Base-by-base conservation (phyloP, 73 alveolate genomes). In the Paramecium tetraurelia region DNA sequence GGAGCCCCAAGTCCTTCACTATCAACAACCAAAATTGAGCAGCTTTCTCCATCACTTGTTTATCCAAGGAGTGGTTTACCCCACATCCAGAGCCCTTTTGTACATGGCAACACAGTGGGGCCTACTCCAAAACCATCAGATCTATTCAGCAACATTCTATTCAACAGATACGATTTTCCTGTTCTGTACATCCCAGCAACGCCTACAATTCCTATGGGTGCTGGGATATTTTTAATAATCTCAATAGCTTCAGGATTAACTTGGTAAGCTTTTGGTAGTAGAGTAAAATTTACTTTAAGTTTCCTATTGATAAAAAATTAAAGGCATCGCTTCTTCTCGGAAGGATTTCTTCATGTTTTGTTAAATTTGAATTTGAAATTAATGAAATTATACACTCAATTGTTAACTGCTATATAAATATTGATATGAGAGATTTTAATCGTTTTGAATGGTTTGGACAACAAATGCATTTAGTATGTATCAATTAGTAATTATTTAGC, bases 161-260 rank as follows among this genome's bases (percentile, higher is more conserved):
- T 98, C 95, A 98, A 97, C 93, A 98, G 96, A 94, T 98, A 98
- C n/a, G 98, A 93, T 93, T 98, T 98, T n/a, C 99, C 99, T 50
- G 99, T 98, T 93, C 99, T 90, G 68, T 98, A 97, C 98, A 98
- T 95, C 10, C 99, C 99, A 63, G 99, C 99, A 12, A 98, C 99
- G 27, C 99, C 98, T 16, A 98, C 96, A 27, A 98, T 96, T 5
- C 99, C 99, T 29, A 98, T 86, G 3, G 98, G 98, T 41, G 93
- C 96, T 80, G 97, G 96, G 9, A 97, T 72, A 44, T 92, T 84
- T 77, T 92, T 53, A 50, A 98, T 85, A 50, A 98, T 93, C 63
- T 96, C 96, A 31, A 89, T 89, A 1, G 99, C 99, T 70, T 97
- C 99, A 27, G 86, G 92, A 89, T 71, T 89, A 22, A 89, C 86